phyloP scores from a whole-genome alignment of 1,284 basidiomycete genomes.

The Puccinia horiana region DNA sequence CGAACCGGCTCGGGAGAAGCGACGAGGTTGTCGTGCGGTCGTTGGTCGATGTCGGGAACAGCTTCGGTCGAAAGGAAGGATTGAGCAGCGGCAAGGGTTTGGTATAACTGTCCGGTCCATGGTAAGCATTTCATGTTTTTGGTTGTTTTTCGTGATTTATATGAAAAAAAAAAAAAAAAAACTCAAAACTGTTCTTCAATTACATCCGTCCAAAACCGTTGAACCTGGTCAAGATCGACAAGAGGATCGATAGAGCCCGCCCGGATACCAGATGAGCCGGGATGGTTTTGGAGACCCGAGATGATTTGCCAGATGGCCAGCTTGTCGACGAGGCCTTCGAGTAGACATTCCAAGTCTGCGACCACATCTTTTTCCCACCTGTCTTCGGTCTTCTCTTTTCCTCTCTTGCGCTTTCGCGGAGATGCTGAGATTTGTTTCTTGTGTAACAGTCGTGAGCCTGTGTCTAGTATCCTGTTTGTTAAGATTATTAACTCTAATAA shows the following conservation, averaged over 20 bases:
- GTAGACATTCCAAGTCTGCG: conserved; percentile 24
- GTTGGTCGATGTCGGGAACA: conserved; percentile 45
- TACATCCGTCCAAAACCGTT: conserved; percentile 45
- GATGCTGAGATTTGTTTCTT: conserved; percentile 35
- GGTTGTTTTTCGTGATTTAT: not conserved
- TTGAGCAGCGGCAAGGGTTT: conserved; percentile 23
- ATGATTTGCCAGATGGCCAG: conserved; percentile 48
- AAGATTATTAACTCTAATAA: conserved; percentile 40
- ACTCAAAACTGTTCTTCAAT: conserved; percentile 40
- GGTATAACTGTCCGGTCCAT: conserved; percentile 25
- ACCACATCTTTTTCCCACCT: not conserved
- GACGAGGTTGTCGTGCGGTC: conserved; percentile 20
- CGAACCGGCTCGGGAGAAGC: conserved; percentile 17
- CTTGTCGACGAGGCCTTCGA: conserved; percentile 40
- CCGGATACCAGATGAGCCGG: not conserved
- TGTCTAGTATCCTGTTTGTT: conserved; percentile 5
- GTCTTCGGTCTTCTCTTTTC: not conserved
- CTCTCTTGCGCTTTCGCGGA: not conserved
- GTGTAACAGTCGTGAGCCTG: conserved; percentile 13
- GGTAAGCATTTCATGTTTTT: not conserved
- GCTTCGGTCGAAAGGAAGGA: conserved; percentile 45
- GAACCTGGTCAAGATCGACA: conserved; percentile 25
- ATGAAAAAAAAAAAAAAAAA: not conserved
- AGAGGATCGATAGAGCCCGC: no score
- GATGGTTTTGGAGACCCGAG: conserved; percentile 16